phyloP scores from a whole-genome alignment of 352 stramenopile genomes.

The Aphanomyces invadans region DNA sequence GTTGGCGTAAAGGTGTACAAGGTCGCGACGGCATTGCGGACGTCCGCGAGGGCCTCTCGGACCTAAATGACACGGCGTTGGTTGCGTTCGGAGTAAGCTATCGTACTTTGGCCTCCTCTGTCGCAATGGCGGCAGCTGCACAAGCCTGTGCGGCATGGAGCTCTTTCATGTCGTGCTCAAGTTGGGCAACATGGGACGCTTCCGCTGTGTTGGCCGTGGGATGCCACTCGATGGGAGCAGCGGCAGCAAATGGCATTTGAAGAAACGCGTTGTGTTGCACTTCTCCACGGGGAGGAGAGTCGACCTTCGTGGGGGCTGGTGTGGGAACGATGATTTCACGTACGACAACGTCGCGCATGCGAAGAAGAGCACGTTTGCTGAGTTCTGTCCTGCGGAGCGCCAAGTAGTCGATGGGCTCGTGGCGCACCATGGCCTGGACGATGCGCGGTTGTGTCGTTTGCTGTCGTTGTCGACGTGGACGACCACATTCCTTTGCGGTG shows the following conservation, averaged over 20 bases:
- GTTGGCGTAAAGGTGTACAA: slow-evolving; percentile 56
- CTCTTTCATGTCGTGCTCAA: slow-evolving; percentile 14
- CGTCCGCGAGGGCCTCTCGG: slow-evolving; percentile 33
- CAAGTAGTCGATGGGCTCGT: slow-evolving; percentile 46
- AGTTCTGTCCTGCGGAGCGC: slow-evolving; percentile 49
- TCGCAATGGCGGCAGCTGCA: background rate
- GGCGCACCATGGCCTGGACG: slow-evolving; percentile 1
- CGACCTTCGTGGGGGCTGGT: too few relatives aligned
- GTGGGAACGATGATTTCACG: slow-evolving; percentile 46
- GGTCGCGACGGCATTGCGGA: slow-evolving; percentile 36
- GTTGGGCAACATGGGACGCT: background rate
- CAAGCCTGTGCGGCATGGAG: slow-evolving; percentile 9
- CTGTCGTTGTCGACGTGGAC: background rate
- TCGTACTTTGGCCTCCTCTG: background rate
- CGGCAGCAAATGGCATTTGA: background rate
- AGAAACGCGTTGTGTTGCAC: slow-evolving; percentile 1
- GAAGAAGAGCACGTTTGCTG: slow-evolving; percentile 38
- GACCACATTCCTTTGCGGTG: background rate
- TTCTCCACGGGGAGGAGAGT: background rate
- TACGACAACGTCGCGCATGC: slow-evolving; percentile 41
- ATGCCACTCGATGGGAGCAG: background rate
- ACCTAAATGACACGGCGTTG: slow-evolving; percentile 30
- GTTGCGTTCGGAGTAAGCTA: too few relatives aligned
- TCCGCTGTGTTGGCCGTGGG: background rate
- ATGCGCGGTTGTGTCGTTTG: background rate